These are phyloP conservation scores for Debaryomyces maramus DNA, from an alignment of 805 yeast species.

Conservation along the genomic window DNA sequence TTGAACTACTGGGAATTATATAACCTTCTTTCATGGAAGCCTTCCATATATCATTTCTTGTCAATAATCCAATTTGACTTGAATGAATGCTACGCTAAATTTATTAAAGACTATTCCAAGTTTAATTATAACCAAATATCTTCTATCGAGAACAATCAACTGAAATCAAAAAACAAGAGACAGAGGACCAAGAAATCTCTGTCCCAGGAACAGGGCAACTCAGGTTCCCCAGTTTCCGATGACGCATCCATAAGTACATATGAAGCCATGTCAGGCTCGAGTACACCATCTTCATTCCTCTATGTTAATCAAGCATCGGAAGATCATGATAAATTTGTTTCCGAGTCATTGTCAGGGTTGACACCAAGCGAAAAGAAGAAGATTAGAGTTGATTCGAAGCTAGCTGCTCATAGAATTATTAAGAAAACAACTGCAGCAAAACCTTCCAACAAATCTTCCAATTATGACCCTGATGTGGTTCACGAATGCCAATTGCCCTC, in stretches of 20 bases:
- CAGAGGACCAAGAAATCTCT: slow-evolving; percentile 2
- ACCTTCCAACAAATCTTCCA: slow-evolving; percentile 34
- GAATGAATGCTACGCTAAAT: slow-evolving; percentile 38
- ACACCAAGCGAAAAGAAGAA: slow-evolving; percentile 19
- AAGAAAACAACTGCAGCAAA: slow-evolving; percentile 24
- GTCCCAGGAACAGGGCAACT: slow-evolving; percentile 2
- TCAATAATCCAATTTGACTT: slow-evolving; percentile 39
- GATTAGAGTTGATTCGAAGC: slow-evolving; percentile 22
- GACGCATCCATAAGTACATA: slow-evolving; percentile 5
- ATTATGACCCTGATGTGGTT: slow-evolving; percentile 47
- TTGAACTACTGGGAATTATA: slow-evolving; percentile 47
- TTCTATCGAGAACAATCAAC: not conserved
- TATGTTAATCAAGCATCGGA: slow-evolving; percentile 16
- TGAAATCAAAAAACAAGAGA: not conserved
- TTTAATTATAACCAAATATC: slow-evolving; percentile 9
- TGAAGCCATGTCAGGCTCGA: slow-evolving; percentile 9
- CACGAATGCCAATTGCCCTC: slow-evolving; percentile 48
- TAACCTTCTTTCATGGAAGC: slow-evolving; percentile 42
- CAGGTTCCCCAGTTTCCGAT: slow-evolving; percentile 8
- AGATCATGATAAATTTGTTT: slow-evolving; percentile 25
- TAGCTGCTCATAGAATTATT: slow-evolving; percentile 29
- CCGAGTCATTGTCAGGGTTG: slow-evolving; percentile 15
- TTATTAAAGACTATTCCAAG: slow-evolving; percentile 32
- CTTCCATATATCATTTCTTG: slow-evolving; percentile 42
- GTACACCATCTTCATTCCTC: slow-evolving; percentile 13